These are phyloP conservation scores for Rasamsonia emersonii DNA, from an alignment of 2,329 filamentous ascomycete species.

Conservation along the genomic window DNA sequence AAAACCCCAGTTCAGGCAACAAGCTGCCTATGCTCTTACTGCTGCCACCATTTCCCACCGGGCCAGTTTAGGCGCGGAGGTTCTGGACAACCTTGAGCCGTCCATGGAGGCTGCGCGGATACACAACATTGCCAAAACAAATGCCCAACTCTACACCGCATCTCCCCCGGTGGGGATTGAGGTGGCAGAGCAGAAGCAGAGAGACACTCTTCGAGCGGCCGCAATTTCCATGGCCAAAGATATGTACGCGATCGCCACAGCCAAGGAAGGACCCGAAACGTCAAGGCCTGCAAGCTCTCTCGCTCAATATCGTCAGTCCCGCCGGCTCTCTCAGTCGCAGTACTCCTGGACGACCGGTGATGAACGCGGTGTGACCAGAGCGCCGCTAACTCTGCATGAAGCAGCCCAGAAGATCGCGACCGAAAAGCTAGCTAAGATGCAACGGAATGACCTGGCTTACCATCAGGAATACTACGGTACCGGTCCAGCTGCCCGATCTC, in stretches of 20 bases:
- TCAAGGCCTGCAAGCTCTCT: constrained; percentile 15
- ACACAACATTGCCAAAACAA: constrained; percentile 57
- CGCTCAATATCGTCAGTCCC: constrained; percentile 27
- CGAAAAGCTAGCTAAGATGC: constrained; percentile 71
- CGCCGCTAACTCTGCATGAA: constrained; percentile 59
- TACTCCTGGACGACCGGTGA: constrained; percentile 21
- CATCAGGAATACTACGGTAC: constrained; percentile 67
- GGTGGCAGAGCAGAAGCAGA: constrained; percentile 62
- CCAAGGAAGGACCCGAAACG: constrained; percentile 16
- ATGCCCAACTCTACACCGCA: constrained; percentile 71
- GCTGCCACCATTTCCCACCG: constrained; percentile 63
- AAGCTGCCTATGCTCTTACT: constrained; percentile 51
- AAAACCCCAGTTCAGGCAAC: constrained; percentile 38
- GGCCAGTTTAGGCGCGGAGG: constrained; percentile 25
- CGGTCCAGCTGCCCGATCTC: constrained; percentile 38
- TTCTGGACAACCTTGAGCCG: constrained; percentile 36
- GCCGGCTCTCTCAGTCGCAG: constrained; percentile 19
- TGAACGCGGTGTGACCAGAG: constrained; percentile 14
- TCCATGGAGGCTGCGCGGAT: constrained; percentile 51
- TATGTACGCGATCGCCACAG: constrained; percentile 61
- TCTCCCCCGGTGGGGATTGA: constrained; percentile 64
- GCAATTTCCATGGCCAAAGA: constrained; percentile 82
- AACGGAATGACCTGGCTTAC: constrained; percentile 60
- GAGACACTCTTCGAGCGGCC: constrained; percentile 68
- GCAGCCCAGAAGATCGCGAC: constrained; percentile 79